A percentile compares a stretch with the other conserved stretches of the same genome.
Conservation (phyloP, 73 alveolate species). For the Paramecium sexaurelia region DNA sequence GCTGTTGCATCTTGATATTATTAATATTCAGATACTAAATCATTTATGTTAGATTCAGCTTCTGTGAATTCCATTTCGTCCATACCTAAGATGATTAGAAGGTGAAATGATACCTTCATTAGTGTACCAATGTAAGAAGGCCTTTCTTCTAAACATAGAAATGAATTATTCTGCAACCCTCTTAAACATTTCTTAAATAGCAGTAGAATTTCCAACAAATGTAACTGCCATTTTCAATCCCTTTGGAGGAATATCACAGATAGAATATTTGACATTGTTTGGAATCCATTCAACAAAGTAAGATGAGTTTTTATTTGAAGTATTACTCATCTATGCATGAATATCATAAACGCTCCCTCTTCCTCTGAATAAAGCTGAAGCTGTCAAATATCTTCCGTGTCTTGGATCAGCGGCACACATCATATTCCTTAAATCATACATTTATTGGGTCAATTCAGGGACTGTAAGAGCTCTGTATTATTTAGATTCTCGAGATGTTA, state of each 20-base stretch:
- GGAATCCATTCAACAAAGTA: slow-evolving; percentile 98
- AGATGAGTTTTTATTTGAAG: slow-evolving; percentile 92
- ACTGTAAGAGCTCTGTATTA: slow-evolving; percentile 98
- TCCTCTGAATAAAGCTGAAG: slow-evolving; percentile 99
- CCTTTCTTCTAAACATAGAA: slow-evolving; percentile 99
- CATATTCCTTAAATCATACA: slow-evolving; percentile 99
- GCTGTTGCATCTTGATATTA: slow-evolving; percentile 96
- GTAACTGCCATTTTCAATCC: slow-evolving; percentile 98
- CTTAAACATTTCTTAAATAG: slow-evolving; percentile 97
- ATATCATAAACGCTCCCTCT: slow-evolving; percentile 97
- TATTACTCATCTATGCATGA: slow-evolving; percentile 95
- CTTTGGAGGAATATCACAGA: slow-evolving; percentile 98
- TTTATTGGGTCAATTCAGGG: slow-evolving; percentile 97
- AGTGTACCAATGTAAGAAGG: slow-evolving; percentile 98
- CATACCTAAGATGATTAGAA: slow-evolving; percentile 64
- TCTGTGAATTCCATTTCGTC: slow-evolving; percentile 96
- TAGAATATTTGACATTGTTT: slow-evolving; percentile 90
- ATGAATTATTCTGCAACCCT: slow-evolving; percentile 98
- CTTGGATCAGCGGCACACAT: slow-evolving; percentile 99
- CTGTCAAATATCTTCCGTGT: slow-evolving; percentile 98
- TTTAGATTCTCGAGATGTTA: slow-evolving; percentile 98
- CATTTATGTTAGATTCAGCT: slow-evolving; percentile 97
- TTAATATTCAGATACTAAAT: slow-evolving; percentile 95
- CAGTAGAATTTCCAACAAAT: slow-evolving; percentile 96
- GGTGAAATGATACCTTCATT: slow-evolving; percentile 86